A percentile compares a stretch with the other conserved stretches of the same genome.
Evolutionary conservation across 2,329 filamentous ascomycete species (phyloP).

Genomic region (Pleomassaria siparia): DNA sequence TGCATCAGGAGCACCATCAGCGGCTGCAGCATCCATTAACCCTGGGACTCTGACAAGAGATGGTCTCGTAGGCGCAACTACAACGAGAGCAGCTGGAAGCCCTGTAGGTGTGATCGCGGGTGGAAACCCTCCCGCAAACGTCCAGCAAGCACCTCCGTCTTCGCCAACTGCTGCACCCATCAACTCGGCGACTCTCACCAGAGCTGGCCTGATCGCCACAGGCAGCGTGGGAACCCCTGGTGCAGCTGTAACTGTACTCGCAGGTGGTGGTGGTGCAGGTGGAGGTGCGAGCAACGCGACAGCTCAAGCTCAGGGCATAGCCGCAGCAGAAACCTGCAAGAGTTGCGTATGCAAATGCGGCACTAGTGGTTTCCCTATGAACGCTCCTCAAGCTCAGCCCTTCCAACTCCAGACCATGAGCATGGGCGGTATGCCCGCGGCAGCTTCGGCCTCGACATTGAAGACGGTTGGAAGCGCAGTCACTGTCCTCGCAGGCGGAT

Average conservation of each 20-base stretch:
- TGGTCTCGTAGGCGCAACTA: neutral
- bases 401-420: constrained; percentile 26
- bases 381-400: constrained; percentile 24
- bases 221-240: constrained; percentile 20
- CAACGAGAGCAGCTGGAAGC: neutral
- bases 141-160: constrained; percentile 9
- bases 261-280: constrained; percentile 19
- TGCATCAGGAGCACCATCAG: neutral
- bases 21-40: neutral
- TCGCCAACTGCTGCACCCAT: constrained; percentile 17
- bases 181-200: constrained; percentile 22
- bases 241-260: constrained; percentile 25
- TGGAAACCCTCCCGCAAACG: constrained; percentile 8
- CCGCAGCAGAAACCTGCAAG: neutral
- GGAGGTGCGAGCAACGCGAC: constrained; percentile 8
- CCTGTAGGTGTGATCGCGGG: constrained; percentile 17
- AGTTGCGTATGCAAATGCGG: constrained; percentile 33
- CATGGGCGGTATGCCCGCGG: constrained; percentile 12
- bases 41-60: neutral
- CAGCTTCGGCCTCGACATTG: constrained; percentile 22
- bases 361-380: constrained; percentile 33
- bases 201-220: constrained; percentile 21
- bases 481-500: constrained; percentile 25
- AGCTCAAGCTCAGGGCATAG: neutral
- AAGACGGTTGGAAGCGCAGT: constrained; percentile 20